Conservation (phyloP, 1,284 basidiomycete genomes). For the Rhodotorula sp. region DNA sequence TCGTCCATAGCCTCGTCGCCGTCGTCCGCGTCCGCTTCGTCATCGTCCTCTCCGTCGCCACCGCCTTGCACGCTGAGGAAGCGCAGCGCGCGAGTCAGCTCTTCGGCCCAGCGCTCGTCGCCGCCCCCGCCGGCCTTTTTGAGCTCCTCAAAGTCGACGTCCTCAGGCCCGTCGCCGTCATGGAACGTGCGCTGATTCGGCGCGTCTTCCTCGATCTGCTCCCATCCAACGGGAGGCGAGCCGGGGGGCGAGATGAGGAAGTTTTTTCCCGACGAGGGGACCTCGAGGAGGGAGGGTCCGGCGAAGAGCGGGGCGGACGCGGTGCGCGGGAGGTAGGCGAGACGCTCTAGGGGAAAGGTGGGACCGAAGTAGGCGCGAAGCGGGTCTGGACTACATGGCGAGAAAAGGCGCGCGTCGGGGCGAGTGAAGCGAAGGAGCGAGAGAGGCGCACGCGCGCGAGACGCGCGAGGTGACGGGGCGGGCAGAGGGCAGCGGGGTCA, state of each 20-base stretch:
- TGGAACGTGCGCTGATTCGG: conserved; percentile 86
- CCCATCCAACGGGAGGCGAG: conserved; percentile 97
- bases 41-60: conserved; percentile 61
- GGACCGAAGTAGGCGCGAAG: conserved; percentile 79
- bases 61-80: conserved; percentile 56
- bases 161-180: conserved; percentile 54
- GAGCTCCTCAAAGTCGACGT: conserved; percentile 48
- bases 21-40: conserved; percentile 45
- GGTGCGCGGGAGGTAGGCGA: conserved; percentile 1
- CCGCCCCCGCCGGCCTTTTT: conserved; percentile 41
- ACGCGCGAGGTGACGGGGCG: background rate
- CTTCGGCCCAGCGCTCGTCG: conserved; percentile 67
- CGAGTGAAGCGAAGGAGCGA: conserved; percentile 20
- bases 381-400: conserved; percentile 50
- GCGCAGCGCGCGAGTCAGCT: conserved; percentile 75
- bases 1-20: background rate
- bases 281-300: conserved; percentile 60
- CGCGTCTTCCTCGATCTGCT: conserved; percentile 84
- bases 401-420: background rate
- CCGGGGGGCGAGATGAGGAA: conserved; percentile 97
- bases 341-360: conserved; percentile 57
- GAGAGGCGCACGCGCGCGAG: conserved; percentile 1
- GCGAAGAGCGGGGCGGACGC: background rate
- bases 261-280: conserved; percentile 82
- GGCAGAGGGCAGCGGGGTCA: background rate